Conservation (phyloP, 164 flowering plant species). For the Vitis labrusca region DNA sequence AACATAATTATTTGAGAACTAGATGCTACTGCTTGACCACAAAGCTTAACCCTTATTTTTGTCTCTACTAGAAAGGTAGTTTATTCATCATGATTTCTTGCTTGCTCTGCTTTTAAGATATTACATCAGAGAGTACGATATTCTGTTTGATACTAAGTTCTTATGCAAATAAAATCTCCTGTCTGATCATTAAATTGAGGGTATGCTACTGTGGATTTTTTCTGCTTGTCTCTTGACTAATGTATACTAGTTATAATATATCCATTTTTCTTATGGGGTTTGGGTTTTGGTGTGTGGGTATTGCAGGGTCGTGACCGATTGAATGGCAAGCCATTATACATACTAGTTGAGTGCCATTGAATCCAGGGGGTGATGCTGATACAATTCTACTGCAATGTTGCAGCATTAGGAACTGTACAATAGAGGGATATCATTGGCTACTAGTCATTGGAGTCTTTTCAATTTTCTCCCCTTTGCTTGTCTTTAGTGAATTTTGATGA, state of each 20-base stretch:
- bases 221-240: neutral
- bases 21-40: no score
- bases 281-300: neutral
- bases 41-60: no score
- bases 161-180: no score
- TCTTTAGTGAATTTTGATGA: conserved; percentile 14
- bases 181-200: neutral
- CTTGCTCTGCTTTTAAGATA: no score
- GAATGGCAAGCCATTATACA: conserved; percentile 52
- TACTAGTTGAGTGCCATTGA: conserved; percentile 46
- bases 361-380: conserved; percentile 2
- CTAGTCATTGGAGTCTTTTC: neutral
- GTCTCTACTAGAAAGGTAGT: no score
- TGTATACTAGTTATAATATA: neutral
- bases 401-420: conserved; percentile 18
- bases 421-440: conserved; percentile 18
- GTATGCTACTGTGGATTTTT: neutral
- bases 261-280: neutral
- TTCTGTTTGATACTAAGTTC: no score
- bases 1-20: no score
- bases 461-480: conserved; percentile 1
- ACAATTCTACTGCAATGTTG: neutral
- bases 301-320: conserved; percentile 51
- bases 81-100: no score
- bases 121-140: no score